Percentiles rank a stretch among this genome's conserved stretches.
phyloP scores from a whole-genome alignment of 495 filamentous ascomycete species.

The Neurospora sp. region DNA sequence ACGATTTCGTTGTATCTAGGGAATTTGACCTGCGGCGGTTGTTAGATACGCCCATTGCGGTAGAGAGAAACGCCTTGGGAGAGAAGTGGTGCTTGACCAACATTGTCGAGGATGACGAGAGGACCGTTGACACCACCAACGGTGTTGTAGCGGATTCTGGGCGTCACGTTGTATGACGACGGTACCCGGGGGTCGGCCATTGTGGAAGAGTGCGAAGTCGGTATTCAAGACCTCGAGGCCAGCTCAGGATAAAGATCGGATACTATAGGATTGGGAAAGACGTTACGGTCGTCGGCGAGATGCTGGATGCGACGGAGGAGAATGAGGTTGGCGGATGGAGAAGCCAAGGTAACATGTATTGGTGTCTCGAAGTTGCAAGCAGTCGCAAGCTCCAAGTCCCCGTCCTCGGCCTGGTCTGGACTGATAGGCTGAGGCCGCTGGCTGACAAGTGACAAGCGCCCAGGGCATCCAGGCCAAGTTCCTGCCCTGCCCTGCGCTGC shows the following conservation, averaged over 20 bases:
- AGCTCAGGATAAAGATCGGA: conserved; percentile 7
- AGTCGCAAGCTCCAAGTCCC: conserved; percentile 16
- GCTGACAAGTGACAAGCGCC: not conserved
- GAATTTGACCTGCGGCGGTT: conserved; percentile 70
- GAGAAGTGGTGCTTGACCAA: conserved; percentile 30
- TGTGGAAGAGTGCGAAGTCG: conserved; percentile 4
- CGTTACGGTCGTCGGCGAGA: conserved; percentile 2
- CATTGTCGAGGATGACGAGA: conserved; percentile 93
- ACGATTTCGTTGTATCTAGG: conserved; percentile 98
- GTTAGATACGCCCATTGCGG: conserved; percentile 19
- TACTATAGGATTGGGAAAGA: not conserved
- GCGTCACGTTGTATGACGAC: conserved; percentile 58
- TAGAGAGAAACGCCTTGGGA: not conserved
- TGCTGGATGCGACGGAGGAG: conserved; percentile 4
- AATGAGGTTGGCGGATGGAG: conserved; percentile 5
- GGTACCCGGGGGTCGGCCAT: conserved; percentile 80
- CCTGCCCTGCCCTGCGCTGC: not conserved
- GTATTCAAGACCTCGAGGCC: conserved; percentile 7
- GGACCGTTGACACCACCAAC: conserved; percentile 97
- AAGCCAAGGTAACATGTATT: conserved; percentile 13
- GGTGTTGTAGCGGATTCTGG: conserved; percentile 92
- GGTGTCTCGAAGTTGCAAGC: not conserved
- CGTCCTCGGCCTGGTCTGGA: not conserved
- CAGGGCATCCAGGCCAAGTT: not conserved
- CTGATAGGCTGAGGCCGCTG: not conserved